Conservation (phyloP, 352 stramenopile species). For the Pythium volutum region DNA sequence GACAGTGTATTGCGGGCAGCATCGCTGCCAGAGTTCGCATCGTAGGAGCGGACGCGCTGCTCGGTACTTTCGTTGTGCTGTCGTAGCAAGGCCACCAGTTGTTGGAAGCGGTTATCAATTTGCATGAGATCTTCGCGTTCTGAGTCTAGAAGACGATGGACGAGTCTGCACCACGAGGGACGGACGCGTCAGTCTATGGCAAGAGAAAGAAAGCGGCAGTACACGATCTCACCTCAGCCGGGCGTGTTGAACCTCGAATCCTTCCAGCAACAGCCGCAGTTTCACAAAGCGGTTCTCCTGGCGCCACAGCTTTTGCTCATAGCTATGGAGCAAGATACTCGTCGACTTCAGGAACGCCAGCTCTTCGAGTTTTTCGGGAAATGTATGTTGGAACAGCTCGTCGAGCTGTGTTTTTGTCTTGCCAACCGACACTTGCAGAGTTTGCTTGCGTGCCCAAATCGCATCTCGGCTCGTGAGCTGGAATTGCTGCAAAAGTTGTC, state of each 20-base stretch:
- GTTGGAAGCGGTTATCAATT: conserved; percentile 20
- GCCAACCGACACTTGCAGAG: conserved; percentile 17
- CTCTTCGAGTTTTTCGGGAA: conserved; percentile 30
- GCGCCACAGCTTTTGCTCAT: conserved; percentile 46
- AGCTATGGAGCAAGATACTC: conserved; percentile 38
- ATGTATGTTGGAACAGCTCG: conserved; percentile 17
- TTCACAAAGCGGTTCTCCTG: conserved; percentile 42
- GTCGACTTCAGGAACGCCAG: conserved; percentile 41
- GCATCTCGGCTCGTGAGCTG: conserved; percentile 35
- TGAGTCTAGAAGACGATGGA: conserved; percentile 31
- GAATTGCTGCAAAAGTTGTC: conserved; percentile 32
- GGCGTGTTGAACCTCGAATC: conserved; percentile 37
- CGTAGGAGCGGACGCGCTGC: conserved; percentile 15
- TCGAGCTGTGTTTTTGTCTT: conserved; percentile 21
- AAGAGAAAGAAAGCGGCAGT: not conserved
- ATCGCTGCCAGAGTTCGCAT: conserved; percentile 5
- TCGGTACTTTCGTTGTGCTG: conserved; percentile 16
- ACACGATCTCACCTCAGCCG: conserved; percentile 28
- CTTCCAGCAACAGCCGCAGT: conserved; percentile 29
- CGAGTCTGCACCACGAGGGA: conserved; percentile 18
- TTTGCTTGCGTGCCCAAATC: conserved; percentile 26
- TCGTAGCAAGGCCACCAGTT: conserved; percentile 6
- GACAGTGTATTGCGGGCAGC: conserved; percentile 13
- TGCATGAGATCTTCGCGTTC: conserved; percentile 29
- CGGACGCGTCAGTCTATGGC: not conserved